Percentiles rank a stretch among this genome's conserved stretches.
phyloP scores from a whole-genome alignment of 805 yeast genomes.

The Candida sakaeoensis region DNA sequence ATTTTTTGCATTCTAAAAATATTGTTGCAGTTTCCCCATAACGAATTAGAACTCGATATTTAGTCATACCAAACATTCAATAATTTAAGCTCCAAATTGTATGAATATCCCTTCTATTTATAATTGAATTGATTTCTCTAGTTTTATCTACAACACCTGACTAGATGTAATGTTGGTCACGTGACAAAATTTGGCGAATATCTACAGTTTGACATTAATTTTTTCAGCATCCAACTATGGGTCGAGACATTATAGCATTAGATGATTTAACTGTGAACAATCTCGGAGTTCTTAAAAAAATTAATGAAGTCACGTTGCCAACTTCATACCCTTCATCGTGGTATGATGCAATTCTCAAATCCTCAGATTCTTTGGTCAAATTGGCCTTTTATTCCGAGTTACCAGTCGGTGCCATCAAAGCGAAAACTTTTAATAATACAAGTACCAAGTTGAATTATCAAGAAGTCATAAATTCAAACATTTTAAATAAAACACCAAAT shows the following conservation, averaged over 20 bases:
- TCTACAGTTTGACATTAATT: too few species aligned
- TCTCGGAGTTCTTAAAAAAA: constrained; percentile 53
- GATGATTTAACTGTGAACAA: constrained; percentile 62
- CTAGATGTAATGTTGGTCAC: too few species aligned
- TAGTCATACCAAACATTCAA: background rate
- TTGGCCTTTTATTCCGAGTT: constrained; percentile 68
- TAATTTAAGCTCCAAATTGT: too few species aligned
- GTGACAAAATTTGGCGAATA: too few species aligned
- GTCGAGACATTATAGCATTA: constrained; percentile 44
- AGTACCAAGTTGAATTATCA: constrained; percentile 22
- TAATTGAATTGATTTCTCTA: too few species aligned
- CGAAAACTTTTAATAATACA: constrained; percentile 44
- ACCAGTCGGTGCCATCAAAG: constrained; percentile 76
- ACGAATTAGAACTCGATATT: background rate
- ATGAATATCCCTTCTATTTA: too few species aligned
- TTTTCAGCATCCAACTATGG: constrained; percentile 9
- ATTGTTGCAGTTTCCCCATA: constrained; percentile 2
- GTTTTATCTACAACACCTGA: too few species aligned
- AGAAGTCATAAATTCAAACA: constrained; percentile 13
- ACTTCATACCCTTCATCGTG: constrained; percentile 48
- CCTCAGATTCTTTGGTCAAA: constrained; percentile 48
- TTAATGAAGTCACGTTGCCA: constrained; percentile 53
- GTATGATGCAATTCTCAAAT: constrained; percentile 44
- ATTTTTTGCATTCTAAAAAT: background rate
- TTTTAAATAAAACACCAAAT: constrained; percentile 38